Conservation (phyloP, 2,329 filamentous ascomycete genomes). For the Arthroderma uncinatum region DNA sequence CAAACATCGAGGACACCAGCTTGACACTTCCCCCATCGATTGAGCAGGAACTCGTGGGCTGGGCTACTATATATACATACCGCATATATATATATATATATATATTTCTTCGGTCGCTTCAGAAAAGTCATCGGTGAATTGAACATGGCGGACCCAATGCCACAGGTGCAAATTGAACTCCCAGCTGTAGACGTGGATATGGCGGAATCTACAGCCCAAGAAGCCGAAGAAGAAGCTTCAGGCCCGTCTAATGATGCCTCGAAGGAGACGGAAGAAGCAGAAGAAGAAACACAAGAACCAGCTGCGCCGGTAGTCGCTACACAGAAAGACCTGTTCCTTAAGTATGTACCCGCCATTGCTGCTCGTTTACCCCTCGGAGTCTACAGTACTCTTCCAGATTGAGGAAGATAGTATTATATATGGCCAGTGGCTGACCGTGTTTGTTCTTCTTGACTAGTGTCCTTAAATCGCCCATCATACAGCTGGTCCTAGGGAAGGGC, state of each 20-base stretch:
- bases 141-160: conserved; percentile 6
- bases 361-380: not conserved
- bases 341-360: not conserved
- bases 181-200: conserved; percentile 22
- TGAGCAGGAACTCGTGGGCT: no score
- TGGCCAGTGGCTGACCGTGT: not conserved
- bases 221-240: not conserved
- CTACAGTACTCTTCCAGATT: not conserved
- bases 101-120: not conserved
- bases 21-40: no score
- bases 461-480: conserved; percentile 58
- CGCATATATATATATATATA: not conserved
- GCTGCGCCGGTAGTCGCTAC: not conserved
- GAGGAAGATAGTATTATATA: not conserved
- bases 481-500: conserved; percentile 52
- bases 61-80: not conserved
- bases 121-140: not conserved
- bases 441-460: conserved; percentile 31
- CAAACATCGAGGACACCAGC: not conserved
- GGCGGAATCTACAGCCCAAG: conserved; percentile 8
- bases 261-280: conserved; percentile 5
- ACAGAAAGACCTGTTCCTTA: not conserved
- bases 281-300: conserved; percentile 9
- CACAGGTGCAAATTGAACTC: conserved; percentile 11
- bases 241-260: not conserved